Conservation (phyloP, 2,329 filamentous ascomycete genomes). For the Penicillium frequentans region DNA sequence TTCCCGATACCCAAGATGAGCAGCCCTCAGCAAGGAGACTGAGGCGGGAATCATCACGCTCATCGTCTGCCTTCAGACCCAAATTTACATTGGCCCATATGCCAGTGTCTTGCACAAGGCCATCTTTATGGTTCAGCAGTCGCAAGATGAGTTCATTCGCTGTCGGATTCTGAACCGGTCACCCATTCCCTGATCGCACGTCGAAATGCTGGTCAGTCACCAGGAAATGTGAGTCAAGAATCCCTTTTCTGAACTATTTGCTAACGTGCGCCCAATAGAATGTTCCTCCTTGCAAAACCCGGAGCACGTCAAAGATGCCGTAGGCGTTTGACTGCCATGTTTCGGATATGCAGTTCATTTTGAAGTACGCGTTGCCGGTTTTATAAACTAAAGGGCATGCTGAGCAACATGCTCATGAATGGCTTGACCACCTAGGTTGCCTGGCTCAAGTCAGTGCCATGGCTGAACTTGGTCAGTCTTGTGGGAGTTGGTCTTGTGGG, state of each 20-base stretch:
- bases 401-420: not conserved
- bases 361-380: not conserved
- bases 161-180: not conserved
- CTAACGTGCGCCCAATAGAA: not conserved
- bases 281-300: not conserved
- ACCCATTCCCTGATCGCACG: not conserved
- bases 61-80: not conserved
- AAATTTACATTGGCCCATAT: not conserved
- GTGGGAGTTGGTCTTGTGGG: too few species aligned
- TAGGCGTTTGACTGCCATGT: not conserved
- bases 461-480: too few species aligned
- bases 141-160: not conserved
- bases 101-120: too few species aligned
- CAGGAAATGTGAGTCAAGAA: not conserved
- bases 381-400: not conserved
- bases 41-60: not conserved
- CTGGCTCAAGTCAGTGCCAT: not conserved
- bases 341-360: not conserved
- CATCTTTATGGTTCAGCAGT: too few species aligned
- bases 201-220: not conserved
- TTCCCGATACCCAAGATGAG: not conserved
- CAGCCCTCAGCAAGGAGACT: not conserved
- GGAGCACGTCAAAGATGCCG: not conserved
- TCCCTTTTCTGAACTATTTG: not conserved
- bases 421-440: not conserved